A percentile compares a stretch with the other conserved stretches of the same genome.
Conservation (phyloP, 192 early-diverging fungal genomes). For the Jimgerdemannia lactiflua region DNA sequence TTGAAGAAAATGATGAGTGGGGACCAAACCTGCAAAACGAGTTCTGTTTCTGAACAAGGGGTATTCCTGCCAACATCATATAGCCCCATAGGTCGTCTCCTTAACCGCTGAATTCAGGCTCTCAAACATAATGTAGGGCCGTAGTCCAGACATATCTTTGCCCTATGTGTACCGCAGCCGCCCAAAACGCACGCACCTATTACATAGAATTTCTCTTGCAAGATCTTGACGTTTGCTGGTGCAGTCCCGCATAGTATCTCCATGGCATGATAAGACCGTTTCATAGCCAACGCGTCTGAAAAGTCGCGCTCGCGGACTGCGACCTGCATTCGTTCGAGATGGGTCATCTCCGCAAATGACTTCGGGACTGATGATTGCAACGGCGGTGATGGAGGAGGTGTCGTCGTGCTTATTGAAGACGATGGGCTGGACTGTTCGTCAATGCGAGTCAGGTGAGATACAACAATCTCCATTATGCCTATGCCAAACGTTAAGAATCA, state of each 20-base stretch:
- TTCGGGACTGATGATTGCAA: not conserved
- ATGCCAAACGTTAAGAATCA: not conserved
- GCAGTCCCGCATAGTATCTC: slow-evolving; percentile 22
- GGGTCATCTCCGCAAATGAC: slow-evolving; percentile 1
- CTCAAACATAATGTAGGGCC: no score
- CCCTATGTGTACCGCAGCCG: no score
- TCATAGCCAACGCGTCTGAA: slow-evolving; percentile 20
- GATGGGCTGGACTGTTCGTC: not conserved
- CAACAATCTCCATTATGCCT: slow-evolving; percentile 36
- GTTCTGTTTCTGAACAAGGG: no score
- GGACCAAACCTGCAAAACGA: no score
- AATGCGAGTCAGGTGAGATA: slow-evolving; percentile 24
- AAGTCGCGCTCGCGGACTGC: slow-evolving; percentile 16
- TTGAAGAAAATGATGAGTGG: no score
- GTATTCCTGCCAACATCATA: no score
- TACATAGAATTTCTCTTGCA: slow-evolving; percentile 15
- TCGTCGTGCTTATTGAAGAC: not conserved
- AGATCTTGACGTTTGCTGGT: slow-evolving; percentile 25
- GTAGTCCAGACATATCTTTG: no score
- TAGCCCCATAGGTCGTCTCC: no score
- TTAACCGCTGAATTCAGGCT: no score
- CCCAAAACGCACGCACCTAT: slow-evolving; percentile 15
- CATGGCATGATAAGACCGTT: slow-evolving; percentile 36
- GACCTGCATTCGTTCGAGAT: slow-evolving; percentile 7
- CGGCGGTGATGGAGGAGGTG: not conserved